Evolutionary conservation across 1,139 yeast species (phyloP), one percentile per base, ranked within the genome.

Genomic region (Scheffersomyces segobiensis): DNA sequence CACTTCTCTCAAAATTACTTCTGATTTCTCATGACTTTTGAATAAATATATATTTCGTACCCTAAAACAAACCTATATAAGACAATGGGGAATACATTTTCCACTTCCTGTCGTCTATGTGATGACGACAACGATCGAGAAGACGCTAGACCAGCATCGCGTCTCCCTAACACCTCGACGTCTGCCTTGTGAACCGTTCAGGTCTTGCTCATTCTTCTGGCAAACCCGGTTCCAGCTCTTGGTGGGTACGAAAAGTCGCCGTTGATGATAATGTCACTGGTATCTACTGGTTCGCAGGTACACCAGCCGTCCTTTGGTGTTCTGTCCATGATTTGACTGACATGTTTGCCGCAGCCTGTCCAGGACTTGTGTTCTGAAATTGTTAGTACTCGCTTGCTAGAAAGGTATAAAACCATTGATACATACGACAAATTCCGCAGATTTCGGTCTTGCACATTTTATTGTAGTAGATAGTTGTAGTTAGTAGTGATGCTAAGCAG

Each of bases 201-300:
- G 50, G 24, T 24, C 20, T 24, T 24, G 46, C 53, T 24, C 17
- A 48, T 48, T 48, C 67, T 75, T 57, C 63, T 72, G 49, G 77
- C 79, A 59, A 70, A 75, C 6, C 83, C 83, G 42, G 81, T 77
- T 47, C 82, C 80, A 18, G 84, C 83, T 59, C 61, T 73, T 49
- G 84, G 84, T 12, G 84, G 84, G 62, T 76, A 80, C 14, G 61
- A 54, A 17, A 48, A 48, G 42, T 63, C 56, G 46, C 66, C 69
- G 48, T 60, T 55, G 26, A 51, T 19, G 19, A 53, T 57, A 20
- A 57, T 59, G 18, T 65, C 63, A 24, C 64, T 66, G 20, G 59
- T 64, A 52, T 70, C 74, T 32, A 64, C 62, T 12, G 69, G 65
- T 53, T 66, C 78, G 62, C 83, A 79, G 18, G 80, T 75, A 63